phyloP scores from a whole-genome alignment of 306 rosid genomes.

The Hippophae rhamnoides region DNA sequence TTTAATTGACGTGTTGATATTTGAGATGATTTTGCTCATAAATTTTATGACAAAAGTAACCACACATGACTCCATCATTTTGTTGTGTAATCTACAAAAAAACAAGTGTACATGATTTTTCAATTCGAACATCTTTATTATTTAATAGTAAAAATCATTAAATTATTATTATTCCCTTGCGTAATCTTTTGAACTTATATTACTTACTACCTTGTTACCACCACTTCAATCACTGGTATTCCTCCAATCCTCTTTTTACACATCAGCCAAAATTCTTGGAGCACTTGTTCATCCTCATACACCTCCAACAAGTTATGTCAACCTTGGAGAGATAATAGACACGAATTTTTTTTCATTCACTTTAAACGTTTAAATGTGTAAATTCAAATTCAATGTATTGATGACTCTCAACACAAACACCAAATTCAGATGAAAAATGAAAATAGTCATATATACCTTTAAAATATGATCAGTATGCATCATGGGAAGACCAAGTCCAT shows the following conservation, averaged over 20 bases:
- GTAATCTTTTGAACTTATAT: conserved; percentile 63
- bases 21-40: too few relatives aligned
- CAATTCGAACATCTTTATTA: too few relatives aligned
- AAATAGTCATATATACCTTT: conserved; percentile 38
- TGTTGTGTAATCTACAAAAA: too few relatives aligned
- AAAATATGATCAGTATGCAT: conserved; percentile 38
- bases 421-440: neutral
- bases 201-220: conserved; percentile 58
- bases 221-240: conserved; percentile 65
- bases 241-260: conserved; percentile 86
- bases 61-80: too few relatives aligned
- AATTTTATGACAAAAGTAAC: too few relatives aligned
- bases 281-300: conserved; percentile 87
- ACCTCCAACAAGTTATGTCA: conserved; percentile 36
- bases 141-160: too few relatives aligned
- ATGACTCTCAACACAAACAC: neutral
- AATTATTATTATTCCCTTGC: too few relatives aligned
- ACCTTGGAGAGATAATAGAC: neutral
- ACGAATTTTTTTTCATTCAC: neutral
- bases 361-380: too few relatives aligned
- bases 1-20: too few relatives aligned
- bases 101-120: too few relatives aligned
- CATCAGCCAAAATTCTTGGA: conserved; percentile 92
- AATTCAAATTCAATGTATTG: neutral
- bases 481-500: conserved; percentile 86